Base-by-base conservation (phyloP, 208 protist genomes). In the Blastocrithidia nonstop region DNA sequence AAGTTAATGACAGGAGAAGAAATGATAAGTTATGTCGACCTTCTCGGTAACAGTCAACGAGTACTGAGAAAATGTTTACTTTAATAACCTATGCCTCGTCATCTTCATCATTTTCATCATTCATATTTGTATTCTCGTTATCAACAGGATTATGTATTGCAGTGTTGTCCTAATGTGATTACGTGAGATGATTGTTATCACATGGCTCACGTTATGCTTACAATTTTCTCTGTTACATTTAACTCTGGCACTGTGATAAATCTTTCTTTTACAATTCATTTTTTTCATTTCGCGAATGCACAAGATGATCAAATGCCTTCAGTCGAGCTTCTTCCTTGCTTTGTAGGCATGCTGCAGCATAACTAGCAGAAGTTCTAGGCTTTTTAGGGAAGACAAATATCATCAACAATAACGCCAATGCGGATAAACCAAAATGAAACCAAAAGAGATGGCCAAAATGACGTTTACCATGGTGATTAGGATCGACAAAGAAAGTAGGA, bases 371-470 rank as follows among this genome's bases (percentile, higher is more conserved):
- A 40, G 59, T 75, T 38, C 70, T 58, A 17, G 63, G 63, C 38
- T 54, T 65, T 23, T 45, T 45, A 0, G 68, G 69, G 50, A 79
- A 68, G 17, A 72, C 52, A 50, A 81, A 75, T 22, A 81, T 63
- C 15, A 67, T 46, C 25, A 71, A 33, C n/a, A 66, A 2, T 17
- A 87, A 48, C 26, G 57, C 32, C 21, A 44, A 22, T 16, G 24
- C 56, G 41, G 57, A 69, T 23, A 74, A 37, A 37, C 9, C 56
- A 47, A 87, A 74, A 36, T 87, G 71, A 45, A 80, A 75, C 67
- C 71, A 80, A 46, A 82, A 87, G 25, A 87, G 57, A 36, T 71
- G 56, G 2, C 50, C 71, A 51, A 87, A 87, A 45, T 87, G 51
- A 8, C 41, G 36, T 26, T 66, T 55, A 19, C 55, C 50, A 22